Conservation (phyloP, 768 basidiomycete genomes). For the Termitomyces titanicus region DNA sequence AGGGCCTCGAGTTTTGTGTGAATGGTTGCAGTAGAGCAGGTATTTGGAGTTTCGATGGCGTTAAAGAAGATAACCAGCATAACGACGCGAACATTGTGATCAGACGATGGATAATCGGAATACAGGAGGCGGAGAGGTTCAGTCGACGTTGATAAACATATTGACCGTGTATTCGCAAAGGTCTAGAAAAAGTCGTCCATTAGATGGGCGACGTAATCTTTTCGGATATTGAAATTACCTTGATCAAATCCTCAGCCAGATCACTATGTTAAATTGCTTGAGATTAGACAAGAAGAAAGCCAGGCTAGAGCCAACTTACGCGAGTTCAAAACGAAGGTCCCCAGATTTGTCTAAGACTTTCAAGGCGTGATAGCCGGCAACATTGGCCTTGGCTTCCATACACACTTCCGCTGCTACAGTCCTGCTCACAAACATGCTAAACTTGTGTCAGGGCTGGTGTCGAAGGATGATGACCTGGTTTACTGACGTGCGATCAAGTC, state of each 20-base stretch:
- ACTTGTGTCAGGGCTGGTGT: slow-evolving; percentile 5
- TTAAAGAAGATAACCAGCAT: slow-evolving; percentile 71
- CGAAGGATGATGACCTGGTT: slow-evolving; percentile 1
- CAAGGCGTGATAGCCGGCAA: slow-evolving; percentile 63
- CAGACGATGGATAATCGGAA: slow-evolving; percentile 60
- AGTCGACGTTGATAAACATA: slow-evolving; percentile 45
- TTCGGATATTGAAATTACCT: slow-evolving; percentile 37
- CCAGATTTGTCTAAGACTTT: slow-evolving; percentile 64
- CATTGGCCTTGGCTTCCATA: slow-evolving; percentile 75
- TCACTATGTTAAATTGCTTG: slow-evolving; percentile 24
- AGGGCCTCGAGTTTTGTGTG: slow-evolving; percentile 52
- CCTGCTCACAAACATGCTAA: slow-evolving; percentile 77
- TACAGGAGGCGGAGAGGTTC: slow-evolving; percentile 59
- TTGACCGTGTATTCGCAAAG: slow-evolving; percentile 66
- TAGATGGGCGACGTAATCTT: slow-evolving; percentile 3
- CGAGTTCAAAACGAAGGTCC: slow-evolving; percentile 63
- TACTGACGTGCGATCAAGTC: slow-evolving; percentile 62
- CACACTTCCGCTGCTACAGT: slow-evolving; percentile 83
- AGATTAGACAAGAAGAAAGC: not conserved
- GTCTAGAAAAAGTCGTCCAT: slow-evolving; percentile 37
- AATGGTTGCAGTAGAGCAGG: slow-evolving; percentile 29
- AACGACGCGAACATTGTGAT: slow-evolving; percentile 61
- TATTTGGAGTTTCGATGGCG: slow-evolving; percentile 29
- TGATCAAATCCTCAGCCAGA: slow-evolving; percentile 63
- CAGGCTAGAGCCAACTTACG: slow-evolving; percentile 35